Evolutionary conservation across 331 rosid species (phyloP).

Genomic region (Quercus phellos): DNA sequence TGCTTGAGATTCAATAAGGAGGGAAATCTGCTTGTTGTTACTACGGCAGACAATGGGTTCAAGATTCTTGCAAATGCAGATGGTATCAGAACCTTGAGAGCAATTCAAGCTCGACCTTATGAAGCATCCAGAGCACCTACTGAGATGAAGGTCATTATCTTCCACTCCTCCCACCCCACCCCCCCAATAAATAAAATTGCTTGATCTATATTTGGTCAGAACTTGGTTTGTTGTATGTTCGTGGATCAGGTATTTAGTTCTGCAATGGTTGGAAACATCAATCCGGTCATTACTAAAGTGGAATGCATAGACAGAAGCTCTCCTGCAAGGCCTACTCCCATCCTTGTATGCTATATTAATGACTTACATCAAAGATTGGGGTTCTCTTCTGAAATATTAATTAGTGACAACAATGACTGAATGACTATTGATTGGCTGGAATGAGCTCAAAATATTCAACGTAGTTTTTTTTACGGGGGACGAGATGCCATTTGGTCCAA

Average conservation of each 20-base stretch:
- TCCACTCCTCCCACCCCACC: neutral
- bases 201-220: slow-evolving; percentile 4
- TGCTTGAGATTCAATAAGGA: slow-evolving; percentile 79
- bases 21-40: slow-evolving; percentile 81
- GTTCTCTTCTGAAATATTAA: slow-evolving; percentile 11
- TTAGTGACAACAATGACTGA: neutral
- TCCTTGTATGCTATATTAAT: slow-evolving; percentile 32
- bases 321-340: slow-evolving; percentile 36
- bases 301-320: slow-evolving; percentile 47
- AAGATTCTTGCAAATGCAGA: slow-evolving; percentile 71
- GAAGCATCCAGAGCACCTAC: slow-evolving; percentile 64
- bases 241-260: slow-evolving; percentile 44
- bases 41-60: slow-evolving; percentile 68
- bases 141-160: slow-evolving; percentile 60
- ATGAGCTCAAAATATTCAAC: neutral
- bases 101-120: slow-evolving; percentile 49
- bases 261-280: slow-evolving; percentile 37
- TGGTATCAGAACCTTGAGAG: slow-evolving; percentile 60
- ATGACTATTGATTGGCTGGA: neutral
- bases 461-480: neutral
- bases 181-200: neutral
- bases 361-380: neutral
- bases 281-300: slow-evolving; percentile 29
- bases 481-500: neutral
- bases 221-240: slow-evolving; percentile 7